Conservation (phyloP, 352 stramenopile genomes). For the Thraustochytrium sp. region DNA sequence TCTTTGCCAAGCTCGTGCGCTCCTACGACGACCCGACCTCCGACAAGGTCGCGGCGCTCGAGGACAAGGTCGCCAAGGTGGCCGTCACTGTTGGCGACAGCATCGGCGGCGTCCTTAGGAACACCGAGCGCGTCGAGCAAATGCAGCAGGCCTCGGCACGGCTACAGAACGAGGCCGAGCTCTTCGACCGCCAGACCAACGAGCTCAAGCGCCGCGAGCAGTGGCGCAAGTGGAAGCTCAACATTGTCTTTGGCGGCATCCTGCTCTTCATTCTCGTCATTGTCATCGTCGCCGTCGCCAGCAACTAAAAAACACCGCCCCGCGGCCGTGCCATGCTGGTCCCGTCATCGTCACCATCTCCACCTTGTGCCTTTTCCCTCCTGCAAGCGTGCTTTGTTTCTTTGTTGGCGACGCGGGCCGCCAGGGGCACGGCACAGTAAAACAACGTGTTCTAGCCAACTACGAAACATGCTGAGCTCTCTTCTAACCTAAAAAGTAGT, state of each 20-base stretch:
- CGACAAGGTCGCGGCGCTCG: conserved; percentile 42
- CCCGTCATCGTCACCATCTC: no score
- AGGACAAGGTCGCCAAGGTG: conserved; percentile 50
- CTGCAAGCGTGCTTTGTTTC: no score
- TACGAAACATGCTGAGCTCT: no score
- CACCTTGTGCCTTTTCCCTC: no score
- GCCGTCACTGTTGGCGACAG: conserved; percentile 50
- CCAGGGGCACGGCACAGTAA: no score
- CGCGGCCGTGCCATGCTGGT: no score
- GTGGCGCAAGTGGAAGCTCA: conserved; percentile 53
- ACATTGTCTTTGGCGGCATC: conserved; percentile 46
- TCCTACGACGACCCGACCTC: conserved; percentile 49
- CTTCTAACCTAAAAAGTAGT: no score
- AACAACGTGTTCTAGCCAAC: no score
- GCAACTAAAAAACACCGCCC: no score
- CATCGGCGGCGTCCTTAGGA: conserved; percentile 48
- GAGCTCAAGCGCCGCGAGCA: conserved; percentile 46
- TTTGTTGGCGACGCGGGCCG: no score
- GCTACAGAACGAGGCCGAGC: conserved; percentile 44
- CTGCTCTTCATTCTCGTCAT: conserved; percentile 47
- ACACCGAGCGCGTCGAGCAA: conserved; percentile 44
- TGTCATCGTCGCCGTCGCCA: conserved; percentile 28
- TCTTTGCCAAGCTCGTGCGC: conserved; percentile 47
- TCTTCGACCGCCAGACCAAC: conserved; percentile 50
- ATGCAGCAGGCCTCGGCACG: conserved; percentile 47